Evolutionary conservation across 2,329 filamentous ascomycete genomes (phyloP), one percentile per base, ranked within the genome.

Genomic region (Colletotrichum sansevieriae): DNA sequence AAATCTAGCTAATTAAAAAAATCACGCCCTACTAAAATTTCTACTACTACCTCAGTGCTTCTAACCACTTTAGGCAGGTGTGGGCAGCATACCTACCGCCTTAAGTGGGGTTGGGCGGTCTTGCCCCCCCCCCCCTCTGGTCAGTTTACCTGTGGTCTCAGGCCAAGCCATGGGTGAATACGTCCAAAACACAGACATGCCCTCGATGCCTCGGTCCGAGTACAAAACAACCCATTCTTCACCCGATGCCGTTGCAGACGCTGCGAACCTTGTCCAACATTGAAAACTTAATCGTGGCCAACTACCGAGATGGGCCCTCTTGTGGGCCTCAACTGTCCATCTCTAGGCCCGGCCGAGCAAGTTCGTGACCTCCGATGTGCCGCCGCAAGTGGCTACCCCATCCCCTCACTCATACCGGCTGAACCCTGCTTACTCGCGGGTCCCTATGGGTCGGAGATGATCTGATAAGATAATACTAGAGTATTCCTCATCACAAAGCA

Each of bases 381-480:
- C 33, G n/a, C 55, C 46, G 61, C 18, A 59, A 59, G 61, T 59
- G 61, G 65, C 25, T 46, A 10, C 58, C 25, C 13, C 20, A 10
- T 44, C 39, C 22, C 59, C 54, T 65, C 61, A 49, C 18, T 25
- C 20, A 65, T 55, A 37, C 37, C 39, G 39, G 15, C 37, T 9
- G 22, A 43, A n/a, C 65, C 54, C 39, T 55, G 54, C 41, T 46
- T 33, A 3, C 12, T 37, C 60, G 54, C 37, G 46, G 52, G 64
- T 43, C 51, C 22, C 49, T 33, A 44, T 18, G 37, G 35, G 46
- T 58, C 29, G 12, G 44, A 68, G 60, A 64, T 65, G 61, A 68
- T 68, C 65, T 59, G 65, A 65, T 65, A 68, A 68, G 65, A 68
- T 65, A 49, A 65, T 47, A 49, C 49, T 47, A 39, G 41, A 51